Conservation (phyloP, 306 rosid species). For the Acacia crassicarpa region DNA sequence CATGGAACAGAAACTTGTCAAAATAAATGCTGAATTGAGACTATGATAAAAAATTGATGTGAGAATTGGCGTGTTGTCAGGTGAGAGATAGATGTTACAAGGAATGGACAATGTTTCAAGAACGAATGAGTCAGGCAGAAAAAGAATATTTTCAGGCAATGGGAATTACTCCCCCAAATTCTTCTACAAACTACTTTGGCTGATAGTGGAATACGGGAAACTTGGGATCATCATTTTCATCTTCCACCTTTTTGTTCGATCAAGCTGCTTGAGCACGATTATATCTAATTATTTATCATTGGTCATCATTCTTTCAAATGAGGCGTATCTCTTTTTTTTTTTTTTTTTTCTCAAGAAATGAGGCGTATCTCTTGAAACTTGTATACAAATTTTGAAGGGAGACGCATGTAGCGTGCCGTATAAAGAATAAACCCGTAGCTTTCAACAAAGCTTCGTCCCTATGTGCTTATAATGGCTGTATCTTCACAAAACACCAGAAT, state of each 20-base stretch:
- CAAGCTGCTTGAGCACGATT: not conserved
- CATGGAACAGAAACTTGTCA: not conserved
- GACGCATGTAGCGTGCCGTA: not conserved
- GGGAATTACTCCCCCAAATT: conserved; percentile 42
- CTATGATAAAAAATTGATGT: conserved; percentile 1
- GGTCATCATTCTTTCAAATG: not conserved
- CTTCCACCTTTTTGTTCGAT: not conserved
- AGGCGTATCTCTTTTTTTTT: not conserved
- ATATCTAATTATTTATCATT: not conserved
- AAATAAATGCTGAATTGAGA: not conserved
- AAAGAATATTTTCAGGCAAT: conserved; percentile 43
- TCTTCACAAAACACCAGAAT: not conserved
- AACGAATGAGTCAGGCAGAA: conserved; percentile 69
- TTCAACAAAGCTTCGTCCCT: not conserved
- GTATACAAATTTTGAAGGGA: not conserved
- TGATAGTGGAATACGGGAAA: not conserved
- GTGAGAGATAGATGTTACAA: conserved; percentile 75
- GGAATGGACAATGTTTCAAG: conserved; percentile 82
- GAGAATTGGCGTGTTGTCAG: conserved; percentile 39
- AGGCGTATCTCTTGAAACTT: not conserved
- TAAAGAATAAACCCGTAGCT: not conserved
- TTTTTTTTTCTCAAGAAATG: too few relatives aligned
- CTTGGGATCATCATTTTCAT: not conserved
- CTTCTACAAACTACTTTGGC: conserved; percentile 38
- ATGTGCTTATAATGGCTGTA: not conserved